A percentile compares a stretch with the other conserved stretches of the same genome.
phyloP scores from a whole-genome alignment of 352 stramenopile genomes.

The Aphanomyces stellatus region DNA sequence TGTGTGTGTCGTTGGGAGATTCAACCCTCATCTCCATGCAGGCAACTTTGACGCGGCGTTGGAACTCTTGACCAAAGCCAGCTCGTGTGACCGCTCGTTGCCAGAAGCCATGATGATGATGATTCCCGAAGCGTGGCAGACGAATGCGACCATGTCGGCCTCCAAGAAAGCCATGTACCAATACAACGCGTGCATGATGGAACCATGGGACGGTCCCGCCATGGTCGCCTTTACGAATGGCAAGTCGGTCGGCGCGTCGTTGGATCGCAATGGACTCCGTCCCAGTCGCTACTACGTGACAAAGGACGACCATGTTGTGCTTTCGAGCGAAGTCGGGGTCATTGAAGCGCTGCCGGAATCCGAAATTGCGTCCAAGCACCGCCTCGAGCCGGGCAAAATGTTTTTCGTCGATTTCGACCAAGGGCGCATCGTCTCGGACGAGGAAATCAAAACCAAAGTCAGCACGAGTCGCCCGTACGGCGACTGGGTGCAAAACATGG shows the following conservation, averaged over 20 bases:
- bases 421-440: constrained; percentile 90
- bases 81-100: constrained; percentile 82
- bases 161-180: constrained; percentile 97
- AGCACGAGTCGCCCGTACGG: constrained; percentile 82
- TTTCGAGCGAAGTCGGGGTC: constrained; percentile 94
- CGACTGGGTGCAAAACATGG: constrained; percentile 89
- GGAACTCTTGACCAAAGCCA: constrained; percentile 91
- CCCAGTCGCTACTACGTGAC: constrained; percentile 96
- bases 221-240: constrained; percentile 97
- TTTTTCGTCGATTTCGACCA: constrained; percentile 96
- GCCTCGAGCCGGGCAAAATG: constrained; percentile 96
- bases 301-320: constrained; percentile 92
- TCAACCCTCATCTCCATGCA: too few relatives aligned
- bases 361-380: constrained; percentile 91
- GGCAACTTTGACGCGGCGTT: constrained; percentile 95
- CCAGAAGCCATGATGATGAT: constrained; percentile 97
- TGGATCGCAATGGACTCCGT: constrained; percentile 94
- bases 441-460: constrained; percentile 93
- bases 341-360: constrained; percentile 84
- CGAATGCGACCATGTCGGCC: constrained; percentile 86
- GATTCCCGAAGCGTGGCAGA: constrained; percentile 96
- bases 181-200: constrained; percentile 96
- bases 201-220: constrained; percentile 96
- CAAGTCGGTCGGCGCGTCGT: constrained; percentile 92
- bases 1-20: background rate